Evolutionary conservation across 108 stramenopile species (phyloP).

Genomic region (Mediolabrus comicus): DNA sequence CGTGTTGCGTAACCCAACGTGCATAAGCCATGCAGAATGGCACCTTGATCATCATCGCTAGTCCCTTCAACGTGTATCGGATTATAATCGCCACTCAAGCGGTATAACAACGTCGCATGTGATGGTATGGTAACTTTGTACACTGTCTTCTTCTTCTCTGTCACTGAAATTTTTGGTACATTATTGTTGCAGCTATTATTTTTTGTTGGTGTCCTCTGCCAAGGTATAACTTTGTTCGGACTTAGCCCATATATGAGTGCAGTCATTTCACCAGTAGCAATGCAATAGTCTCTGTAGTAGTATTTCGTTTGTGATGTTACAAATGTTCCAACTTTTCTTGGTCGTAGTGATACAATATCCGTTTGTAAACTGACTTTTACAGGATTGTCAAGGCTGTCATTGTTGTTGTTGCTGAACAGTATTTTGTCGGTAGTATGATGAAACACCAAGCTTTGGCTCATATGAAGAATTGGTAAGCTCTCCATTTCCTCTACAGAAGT

Average conservation of each 20-base stretch:
- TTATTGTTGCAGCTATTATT: not conserved
- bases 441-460: conserved; percentile 63
- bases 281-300: conserved; percentile 1
- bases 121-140: conserved; percentile 38
- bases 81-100: conserved; percentile 91
- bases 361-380: conserved; percentile 13
- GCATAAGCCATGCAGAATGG: conserved; percentile 88
- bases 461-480: conserved; percentile 65
- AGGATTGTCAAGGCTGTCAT: conserved; percentile 8
- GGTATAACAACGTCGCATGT: conserved; percentile 82
- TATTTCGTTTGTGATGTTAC: conserved; percentile 58
- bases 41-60: conserved; percentile 36
- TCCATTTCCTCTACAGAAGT: conserved; percentile 10
- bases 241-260: conserved; percentile 61
- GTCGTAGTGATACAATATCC: conserved; percentile 44
- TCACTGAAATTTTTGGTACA: conserved; percentile 12
- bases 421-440: conserved; percentile 26
- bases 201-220: conserved; percentile 10
- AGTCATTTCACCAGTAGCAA: conserved; percentile 65
- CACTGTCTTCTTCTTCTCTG: conserved; percentile 18
- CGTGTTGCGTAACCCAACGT: conserved; percentile 75
- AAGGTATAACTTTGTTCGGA: conserved; percentile 38
- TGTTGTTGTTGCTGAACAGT: not conserved
- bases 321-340: conserved; percentile 77
- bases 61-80: conserved; percentile 76